A percentile compares a stretch with the other conserved stretches of the same genome.
Evolutionary conservation across 2,329 filamentous ascomycete genomes (phyloP).

Genomic region (Clonostachys sp.): DNA sequence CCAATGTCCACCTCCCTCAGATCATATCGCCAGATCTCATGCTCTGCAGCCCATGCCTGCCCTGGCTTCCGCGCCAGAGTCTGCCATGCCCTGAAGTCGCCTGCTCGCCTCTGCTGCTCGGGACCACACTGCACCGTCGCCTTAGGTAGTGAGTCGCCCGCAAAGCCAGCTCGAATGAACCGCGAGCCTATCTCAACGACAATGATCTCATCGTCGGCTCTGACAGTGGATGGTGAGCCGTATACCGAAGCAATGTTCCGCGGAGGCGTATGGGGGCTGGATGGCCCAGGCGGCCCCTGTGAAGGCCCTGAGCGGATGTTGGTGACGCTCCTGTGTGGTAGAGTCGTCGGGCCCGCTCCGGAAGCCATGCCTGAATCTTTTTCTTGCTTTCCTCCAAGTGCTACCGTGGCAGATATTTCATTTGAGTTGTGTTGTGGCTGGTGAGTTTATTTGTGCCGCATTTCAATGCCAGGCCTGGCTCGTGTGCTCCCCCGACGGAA

Average conservation of each 20-base stretch:
- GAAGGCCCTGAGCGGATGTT: slow-evolving; percentile 45
- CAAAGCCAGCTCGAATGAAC: slow-evolving; percentile 77
- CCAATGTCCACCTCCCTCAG: slow-evolving; percentile 69
- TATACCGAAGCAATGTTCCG: slow-evolving; percentile 49
- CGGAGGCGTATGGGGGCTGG: slow-evolving; percentile 58
- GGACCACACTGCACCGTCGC: slow-evolving; percentile 66
- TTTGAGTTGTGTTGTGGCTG: too few relatives aligned
- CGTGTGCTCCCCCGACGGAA: too few relatives aligned
- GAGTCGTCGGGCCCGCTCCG: slow-evolving; percentile 27
- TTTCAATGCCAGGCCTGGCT: too few relatives aligned
- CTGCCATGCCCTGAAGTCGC: slow-evolving; percentile 74
- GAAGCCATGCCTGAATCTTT: slow-evolving; percentile 32
- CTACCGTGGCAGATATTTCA: too few relatives aligned
- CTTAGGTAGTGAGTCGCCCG: slow-evolving; percentile 77
- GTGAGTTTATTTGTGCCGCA: too few relatives aligned
- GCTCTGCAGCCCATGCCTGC: slow-evolving; percentile 55
- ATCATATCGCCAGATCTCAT: slow-evolving; percentile 78
- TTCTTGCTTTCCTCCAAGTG: too few relatives aligned
- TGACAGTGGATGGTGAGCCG: slow-evolving; percentile 55
- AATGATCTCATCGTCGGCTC: slow-evolving; percentile 78
- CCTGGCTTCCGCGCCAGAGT: slow-evolving; percentile 39
- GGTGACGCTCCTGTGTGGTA: slow-evolving; percentile 54
- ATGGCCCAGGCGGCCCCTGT: slow-evolving; percentile 22
- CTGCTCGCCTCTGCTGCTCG: slow-evolving; percentile 70
- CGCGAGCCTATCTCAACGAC: slow-evolving; percentile 81